Percentiles rank a stretch among this genome's conserved stretches.
phyloP scores from a whole-genome alignment of 371 early-diverging fungal genomes.

The Mucor irregularis region DNA sequence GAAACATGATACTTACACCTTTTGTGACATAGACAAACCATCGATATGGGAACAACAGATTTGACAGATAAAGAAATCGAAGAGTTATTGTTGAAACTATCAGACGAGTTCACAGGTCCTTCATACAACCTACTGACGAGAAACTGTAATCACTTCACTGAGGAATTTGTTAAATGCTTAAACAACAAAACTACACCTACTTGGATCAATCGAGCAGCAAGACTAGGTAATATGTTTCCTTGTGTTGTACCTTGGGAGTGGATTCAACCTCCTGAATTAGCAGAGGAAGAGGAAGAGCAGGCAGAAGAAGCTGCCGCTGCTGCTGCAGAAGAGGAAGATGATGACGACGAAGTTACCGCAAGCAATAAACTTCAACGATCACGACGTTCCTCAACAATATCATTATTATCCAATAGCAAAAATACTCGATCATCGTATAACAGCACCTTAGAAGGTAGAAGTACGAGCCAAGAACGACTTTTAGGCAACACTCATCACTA shows the following conservation, averaged over 20 bases:
- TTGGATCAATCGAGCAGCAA: slow-evolving; percentile 64
- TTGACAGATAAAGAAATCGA: slow-evolving; percentile 48
- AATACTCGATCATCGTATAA: slow-evolving; percentile 9
- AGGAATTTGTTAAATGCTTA: slow-evolving; percentile 42
- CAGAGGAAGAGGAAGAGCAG: slow-evolving; percentile 18
- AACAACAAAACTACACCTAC: slow-evolving; percentile 47
- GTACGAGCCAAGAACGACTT: slow-evolving; percentile 7
- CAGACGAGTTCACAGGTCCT: slow-evolving; percentile 52
- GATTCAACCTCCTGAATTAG: slow-evolving; percentile 56
- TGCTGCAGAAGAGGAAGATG: slow-evolving; percentile 5
- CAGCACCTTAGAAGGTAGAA: slow-evolving; percentile 4
- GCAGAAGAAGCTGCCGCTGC: not conserved
- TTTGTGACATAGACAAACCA: slow-evolving; percentile 38
- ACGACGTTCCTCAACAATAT: slow-evolving; percentile 19
- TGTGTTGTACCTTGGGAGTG: slow-evolving; percentile 61
- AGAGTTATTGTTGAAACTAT: slow-evolving; percentile 40
- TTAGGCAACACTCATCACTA: not conserved
- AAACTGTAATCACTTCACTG: slow-evolving; percentile 63
- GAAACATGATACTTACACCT: not conserved
- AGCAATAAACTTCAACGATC: not conserved
- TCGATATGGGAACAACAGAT: slow-evolving; percentile 49
- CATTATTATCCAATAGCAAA: slow-evolving; percentile 15
- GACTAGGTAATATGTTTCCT: slow-evolving; percentile 57
- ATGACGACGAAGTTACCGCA: not conserved
- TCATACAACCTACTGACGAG: slow-evolving; percentile 56